A percentile compares a stretch with the other conserved stretches of the same genome.
Conservation (phyloP, 257 asterid genomes). For the Buddleja alternifolia region DNA sequence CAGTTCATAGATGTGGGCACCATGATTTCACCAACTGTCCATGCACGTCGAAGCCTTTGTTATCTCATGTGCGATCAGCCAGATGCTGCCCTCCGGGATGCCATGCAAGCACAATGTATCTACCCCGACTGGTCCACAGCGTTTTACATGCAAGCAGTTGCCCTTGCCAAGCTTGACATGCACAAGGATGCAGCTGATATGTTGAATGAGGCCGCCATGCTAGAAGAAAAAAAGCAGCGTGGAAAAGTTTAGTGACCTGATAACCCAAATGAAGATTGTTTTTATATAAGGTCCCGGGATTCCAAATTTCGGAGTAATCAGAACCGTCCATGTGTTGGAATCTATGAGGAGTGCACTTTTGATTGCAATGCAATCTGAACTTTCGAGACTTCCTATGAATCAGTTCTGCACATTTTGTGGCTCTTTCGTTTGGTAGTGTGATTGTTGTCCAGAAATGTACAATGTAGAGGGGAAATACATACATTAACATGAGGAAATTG, state of each 20-base stretch:
- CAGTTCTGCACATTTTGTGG: constrained; percentile 30
- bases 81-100: constrained; percentile 91
- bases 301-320: constrained; percentile 33
- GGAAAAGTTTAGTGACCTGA: constrained; percentile 48
- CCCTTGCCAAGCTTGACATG: constrained; percentile 95
- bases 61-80: constrained; percentile 96
- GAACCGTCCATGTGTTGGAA: not conserved
- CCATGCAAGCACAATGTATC: constrained; percentile 97
- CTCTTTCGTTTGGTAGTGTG: constrained; percentile 47
- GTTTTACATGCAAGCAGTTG: constrained; percentile 96
- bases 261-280: not conserved
- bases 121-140: constrained; percentile 96
- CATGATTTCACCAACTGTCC: constrained; percentile 95
- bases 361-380: too few species aligned
- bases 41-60: constrained; percentile 92
- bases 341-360: too few species aligned
- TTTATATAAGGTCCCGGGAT: not conserved
- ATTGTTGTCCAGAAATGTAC: constrained; percentile 48
- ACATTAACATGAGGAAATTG: constrained; percentile 30
- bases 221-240: constrained; percentile 81
- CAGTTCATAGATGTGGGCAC: constrained; percentile 98
- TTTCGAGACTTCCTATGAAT: too few species aligned
- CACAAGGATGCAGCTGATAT: constrained; percentile 96
- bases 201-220: constrained; percentile 87
- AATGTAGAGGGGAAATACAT: constrained; percentile 36